Evolutionary conservation across 768 basidiomycete species (phyloP), one percentile per base, ranked within the genome.

Genomic region (Imleria badia): DNA sequence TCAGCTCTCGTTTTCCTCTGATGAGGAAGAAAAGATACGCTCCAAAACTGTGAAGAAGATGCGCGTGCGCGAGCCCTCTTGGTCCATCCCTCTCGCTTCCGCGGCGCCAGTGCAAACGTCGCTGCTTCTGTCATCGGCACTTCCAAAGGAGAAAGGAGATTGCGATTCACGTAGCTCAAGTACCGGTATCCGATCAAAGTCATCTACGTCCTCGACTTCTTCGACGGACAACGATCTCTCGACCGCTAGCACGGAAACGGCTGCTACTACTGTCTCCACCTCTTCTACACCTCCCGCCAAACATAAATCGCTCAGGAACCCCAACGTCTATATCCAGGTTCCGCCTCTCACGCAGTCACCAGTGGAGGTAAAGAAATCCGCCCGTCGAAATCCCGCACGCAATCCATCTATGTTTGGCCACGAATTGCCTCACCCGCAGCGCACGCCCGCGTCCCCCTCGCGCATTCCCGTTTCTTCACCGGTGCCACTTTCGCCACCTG

Each of bases 21-120:
- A 91, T 62, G 89, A 90, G 59, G 89, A 90, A 64, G 87, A 91
- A 72, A 85, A 83, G 67, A 62, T 77, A 22, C 80, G 87, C 35
- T 78, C 75, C 38, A 76, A 75, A 58, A 76, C 75, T 34, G 84
- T 77, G 22, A 91, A 90, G 79, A 89, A 85, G 71, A 72, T 77
- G 45, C 77, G 82, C 48, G 73, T 68, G 19, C 56, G 52, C 58
- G 78, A 69, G 52, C 68, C 60, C 23, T 64, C 71, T 15, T 72
- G 69, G 69, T 68, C 66, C 35, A 62, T 56, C 51, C 55, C 69
- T 54, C 63, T 61, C 52, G 61, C 62, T 31, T 51, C 61, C 43
- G 51, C 66, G 40, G 57, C 49, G 41, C 66, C 59, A 54, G 56
- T 46, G 29, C 62, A 56, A 50, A 44, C 60, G 15, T 56, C 64